Evolutionary conservation across 306 rosid genomes (phyloP), one percentile per base, ranked within the genome.

Genomic region (Crataegus laevigata): DNA sequence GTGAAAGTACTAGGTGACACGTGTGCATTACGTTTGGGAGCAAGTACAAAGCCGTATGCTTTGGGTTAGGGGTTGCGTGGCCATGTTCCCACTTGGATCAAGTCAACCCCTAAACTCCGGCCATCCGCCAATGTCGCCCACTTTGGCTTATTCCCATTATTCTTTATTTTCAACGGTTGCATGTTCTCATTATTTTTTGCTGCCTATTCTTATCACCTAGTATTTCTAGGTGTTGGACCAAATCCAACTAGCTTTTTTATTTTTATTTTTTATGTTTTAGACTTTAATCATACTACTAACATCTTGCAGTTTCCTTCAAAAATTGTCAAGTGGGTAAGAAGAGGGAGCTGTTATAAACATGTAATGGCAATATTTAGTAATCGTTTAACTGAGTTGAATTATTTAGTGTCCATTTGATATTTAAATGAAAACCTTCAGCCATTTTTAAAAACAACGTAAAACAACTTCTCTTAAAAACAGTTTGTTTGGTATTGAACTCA

Each of bases 1-100:
- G 25, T 14, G 72, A 11, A 38, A n/a, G 68, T 40, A 65, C 62
- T 55, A 8, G 60, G 5, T 47, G 30, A 69, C 80, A 84, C 82
- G 71, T 78, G 69, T 67, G 55, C 50, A 54, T 72, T 86, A 64
- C 72, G 82, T 83, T 21, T 22, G 66, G 52, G 5, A 57, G 65
- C 19, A 62, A 77, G 88, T 84, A 87, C 89, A 71, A 80, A 61
- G 69, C 85, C 88, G 85, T 86, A 84, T 80, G 66, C 65, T 26
- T 61, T 15, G 72, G 75, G 64, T 22, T 61, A 15, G 74, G 75
- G 36, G 2, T 77, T 83, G 80, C 86, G 81, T 83, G 80, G 78
- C 84, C 86, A 47, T 6, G 69, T 79, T 50, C 57, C 78, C 59
- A 42, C 76, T 64, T 68, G 76, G 80, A 79, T 54, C 0, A 81